Conservation (phyloP, 176 grass and related monocot species). For the Musa itinerans region DNA sequence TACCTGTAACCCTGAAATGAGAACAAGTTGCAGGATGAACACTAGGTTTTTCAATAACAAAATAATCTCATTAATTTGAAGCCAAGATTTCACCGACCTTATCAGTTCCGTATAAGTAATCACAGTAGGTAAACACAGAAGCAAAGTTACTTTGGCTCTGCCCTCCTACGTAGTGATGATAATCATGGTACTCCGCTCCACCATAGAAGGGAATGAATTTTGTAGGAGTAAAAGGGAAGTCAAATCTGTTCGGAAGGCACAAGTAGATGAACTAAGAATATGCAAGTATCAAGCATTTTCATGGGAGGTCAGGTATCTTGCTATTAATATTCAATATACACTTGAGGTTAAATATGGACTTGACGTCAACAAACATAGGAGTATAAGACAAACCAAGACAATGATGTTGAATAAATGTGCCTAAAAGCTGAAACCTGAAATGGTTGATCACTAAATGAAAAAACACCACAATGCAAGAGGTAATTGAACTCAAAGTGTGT, state of each 20-base stretch:
- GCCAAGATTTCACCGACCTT: constrained; percentile 38
- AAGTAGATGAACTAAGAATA: neutral
- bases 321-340: neutral
- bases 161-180: constrained; percentile 91
- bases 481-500: neutral
- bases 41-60: neutral
- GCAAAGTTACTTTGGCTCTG: constrained; percentile 96
- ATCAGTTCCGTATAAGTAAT: constrained; percentile 89
- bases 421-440: too few species aligned
- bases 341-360: too few species aligned
- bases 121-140: constrained; percentile 95
- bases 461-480: neutral
- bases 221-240: constrained; percentile 78
- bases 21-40: neutral
- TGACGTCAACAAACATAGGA: too few species aligned
- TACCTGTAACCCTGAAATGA: constrained; percentile 82
- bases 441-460: too few species aligned
- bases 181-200: constrained; percentile 96
- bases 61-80: constrained; percentile 2
- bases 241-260: constrained; percentile 45
- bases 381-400: too few species aligned
- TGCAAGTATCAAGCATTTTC: neutral
- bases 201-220: constrained; percentile 97
- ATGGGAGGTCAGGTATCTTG: neutral
- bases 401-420: too few species aligned